Conservation (phyloP, 805 yeast species). For the Wickerhamomyces chaumierensis region DNA sequence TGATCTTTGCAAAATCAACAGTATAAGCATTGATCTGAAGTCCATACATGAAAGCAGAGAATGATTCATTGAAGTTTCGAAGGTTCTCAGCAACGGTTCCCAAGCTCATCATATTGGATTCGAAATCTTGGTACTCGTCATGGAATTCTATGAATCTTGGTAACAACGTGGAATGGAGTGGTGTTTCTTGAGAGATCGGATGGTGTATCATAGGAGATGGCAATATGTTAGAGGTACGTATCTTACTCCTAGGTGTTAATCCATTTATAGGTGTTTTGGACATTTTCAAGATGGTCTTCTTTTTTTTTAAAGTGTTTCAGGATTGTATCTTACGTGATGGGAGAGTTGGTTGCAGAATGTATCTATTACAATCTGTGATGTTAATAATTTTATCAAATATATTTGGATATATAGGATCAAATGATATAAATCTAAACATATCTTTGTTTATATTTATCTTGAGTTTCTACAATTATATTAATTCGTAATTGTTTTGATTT, state of each 20-base stretch:
- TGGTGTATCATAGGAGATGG: constrained; percentile 36
- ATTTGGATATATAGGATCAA: too few relatives aligned
- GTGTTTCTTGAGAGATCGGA: constrained; percentile 26
- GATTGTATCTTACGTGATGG: too few relatives aligned
- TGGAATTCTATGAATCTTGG: constrained; percentile 33
- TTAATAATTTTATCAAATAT: too few relatives aligned
- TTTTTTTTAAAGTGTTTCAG: background rate
- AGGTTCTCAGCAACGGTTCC: constrained; percentile 52
- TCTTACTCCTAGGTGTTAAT: background rate
- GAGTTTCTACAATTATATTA: background rate
- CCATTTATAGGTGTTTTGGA: background rate
- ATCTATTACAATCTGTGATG: too few relatives aligned
- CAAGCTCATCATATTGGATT: constrained; percentile 44
- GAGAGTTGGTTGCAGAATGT: too few relatives aligned
- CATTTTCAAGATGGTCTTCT: background rate
- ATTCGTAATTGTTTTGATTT: background rate
- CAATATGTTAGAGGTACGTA: constrained; percentile 1
- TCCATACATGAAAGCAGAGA: constrained; percentile 70
- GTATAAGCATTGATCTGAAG: constrained; percentile 82
- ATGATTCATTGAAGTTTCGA: constrained; percentile 61
- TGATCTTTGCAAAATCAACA: constrained; percentile 42
- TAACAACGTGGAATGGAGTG: constrained; percentile 31
- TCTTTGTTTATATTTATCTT: too few relatives aligned
- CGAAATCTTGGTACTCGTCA: constrained; percentile 44
- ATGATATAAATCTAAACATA: too few relatives aligned